These are phyloP conservation scores for Tilletia horrida DNA, from an alignment of 1,284 basidiomycete species.

Conservation along the genomic window DNA sequence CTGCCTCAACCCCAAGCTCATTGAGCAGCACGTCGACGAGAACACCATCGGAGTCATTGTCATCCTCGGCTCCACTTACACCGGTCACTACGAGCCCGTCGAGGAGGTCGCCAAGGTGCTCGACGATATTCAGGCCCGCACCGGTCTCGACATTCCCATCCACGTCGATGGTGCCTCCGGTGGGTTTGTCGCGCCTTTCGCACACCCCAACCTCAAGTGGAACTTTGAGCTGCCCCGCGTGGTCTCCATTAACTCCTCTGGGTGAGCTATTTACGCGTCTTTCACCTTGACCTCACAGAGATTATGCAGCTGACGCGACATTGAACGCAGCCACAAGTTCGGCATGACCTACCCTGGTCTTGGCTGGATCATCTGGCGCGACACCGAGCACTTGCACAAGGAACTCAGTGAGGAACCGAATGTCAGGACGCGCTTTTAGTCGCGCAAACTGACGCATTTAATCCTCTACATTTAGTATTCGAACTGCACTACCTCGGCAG, in stretches of 20 bases:
- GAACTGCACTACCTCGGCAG: slow-evolving; percentile 68
- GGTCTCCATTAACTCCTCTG: slow-evolving; percentile 70
- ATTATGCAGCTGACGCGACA: not conserved
- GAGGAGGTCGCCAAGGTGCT: slow-evolving; percentile 78
- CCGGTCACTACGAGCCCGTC: slow-evolving; percentile 76
- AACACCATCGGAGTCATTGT: slow-evolving; percentile 62
- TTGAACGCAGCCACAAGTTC: slow-evolving; percentile 71
- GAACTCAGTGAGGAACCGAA: slow-evolving; percentile 29
- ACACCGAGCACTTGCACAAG: slow-evolving; percentile 58
- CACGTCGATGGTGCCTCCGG: slow-evolving; percentile 63
- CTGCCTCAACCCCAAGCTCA: slow-evolving; percentile 75
- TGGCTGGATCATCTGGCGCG: slow-evolving; percentile 52
- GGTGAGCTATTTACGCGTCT: slow-evolving; percentile 13
- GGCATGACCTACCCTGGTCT: slow-evolving; percentile 76
- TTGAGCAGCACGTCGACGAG: slow-evolving; percentile 84
- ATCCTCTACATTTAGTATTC: slow-evolving; percentile 62
- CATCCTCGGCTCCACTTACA: slow-evolving; percentile 28
- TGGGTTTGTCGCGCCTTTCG: slow-evolving; percentile 67
- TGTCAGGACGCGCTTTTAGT: not conserved
- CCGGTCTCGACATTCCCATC: slow-evolving; percentile 62
- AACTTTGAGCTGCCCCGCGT: slow-evolving; percentile 66
- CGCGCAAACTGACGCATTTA: slow-evolving; percentile 56
- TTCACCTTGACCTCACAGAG: not conserved
- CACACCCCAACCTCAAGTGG: slow-evolving; percentile 73
- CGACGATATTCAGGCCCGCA: slow-evolving; percentile 78